Evolutionary conservation across 805 yeast genomes (phyloP), one percentile per base, ranked within the genome.

Genomic region (Candida andamanensis): DNA sequence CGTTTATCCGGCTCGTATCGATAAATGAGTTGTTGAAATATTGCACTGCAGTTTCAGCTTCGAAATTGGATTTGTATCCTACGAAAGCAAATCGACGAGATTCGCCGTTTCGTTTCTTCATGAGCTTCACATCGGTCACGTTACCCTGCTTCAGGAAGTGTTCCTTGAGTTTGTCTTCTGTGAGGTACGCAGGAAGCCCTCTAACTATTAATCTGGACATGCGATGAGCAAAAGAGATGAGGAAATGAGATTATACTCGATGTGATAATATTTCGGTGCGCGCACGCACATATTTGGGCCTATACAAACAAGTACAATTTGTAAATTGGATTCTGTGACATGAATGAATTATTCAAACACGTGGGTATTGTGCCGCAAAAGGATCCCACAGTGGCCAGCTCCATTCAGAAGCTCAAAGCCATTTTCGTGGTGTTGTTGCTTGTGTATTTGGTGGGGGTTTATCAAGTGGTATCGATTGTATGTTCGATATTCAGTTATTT

Each of bases 81-180:
- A 92, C 67, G 48, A 92, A 92, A 5, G 95, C 97, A 67, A 92
- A 92, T 46, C 94, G 69, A 58, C 98, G 76, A 7, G 95, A 83
- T 48, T 80, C 82, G 16, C 98, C 98, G 44, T 75, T 76, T 45
- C 81, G 69, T 43, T 81, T 85, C 47, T 74, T 80, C 73, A 87
- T 74, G 22, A 92, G 67, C 56, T 84, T 86, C 23, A 85, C 89
- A 70, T 92, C 98, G 0, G 97, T 85, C 17, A 89, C 85, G 30
- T 69, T 66, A 8, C 85, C 84, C 34, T 69, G 60, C 38, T 58
- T 54, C 30, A 60, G 54, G 50, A 90, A 90, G 50, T 79, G 86
- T 18, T 71, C 73, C 40, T 68, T 68, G 35, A 90, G 60, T 41
- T 80, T 76, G 2, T 75, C 86, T 53, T 90, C 96, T 0, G 79